Percentiles rank a stretch among this genome's conserved stretches.
Conservation (phyloP, 106 monocot species). For the Hemerocallis citrina region DNA sequence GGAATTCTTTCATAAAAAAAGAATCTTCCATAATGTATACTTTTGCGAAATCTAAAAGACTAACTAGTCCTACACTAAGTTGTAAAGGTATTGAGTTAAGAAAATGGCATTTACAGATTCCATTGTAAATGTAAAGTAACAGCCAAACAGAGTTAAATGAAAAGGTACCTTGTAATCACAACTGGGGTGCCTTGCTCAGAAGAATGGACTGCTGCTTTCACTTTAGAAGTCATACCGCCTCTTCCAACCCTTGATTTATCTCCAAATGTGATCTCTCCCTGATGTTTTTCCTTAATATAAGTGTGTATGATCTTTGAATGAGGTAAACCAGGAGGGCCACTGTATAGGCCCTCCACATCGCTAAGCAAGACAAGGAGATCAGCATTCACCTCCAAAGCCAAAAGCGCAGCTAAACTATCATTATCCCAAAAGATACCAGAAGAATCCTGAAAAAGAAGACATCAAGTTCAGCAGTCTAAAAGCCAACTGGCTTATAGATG, state of each 20-base stretch:
- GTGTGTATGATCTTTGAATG: conserved; percentile 81
- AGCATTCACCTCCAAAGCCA: conserved; percentile 85
- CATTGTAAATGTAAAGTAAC: no score
- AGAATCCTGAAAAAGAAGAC: conserved; percentile 62
- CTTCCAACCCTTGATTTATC: conserved; percentile 90
- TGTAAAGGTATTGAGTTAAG: no score
- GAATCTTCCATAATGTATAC: no score
- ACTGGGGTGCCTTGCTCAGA: conserved; percentile 68
- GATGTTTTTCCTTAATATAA: conserved; percentile 75
- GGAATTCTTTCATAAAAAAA: no score
- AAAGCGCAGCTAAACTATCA: conserved; percentile 83
- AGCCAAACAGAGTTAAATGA: no score
- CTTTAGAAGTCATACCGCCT: conserved; percentile 92
- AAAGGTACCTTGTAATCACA: conserved; percentile 62
- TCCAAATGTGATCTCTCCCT: conserved; percentile 85
- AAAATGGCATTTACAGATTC: no score
- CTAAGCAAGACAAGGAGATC: conserved; percentile 88
- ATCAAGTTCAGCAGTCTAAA: no score
- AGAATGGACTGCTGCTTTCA: conserved; percentile 71
- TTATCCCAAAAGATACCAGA: conserved; percentile 99
- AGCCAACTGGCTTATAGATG: no score
- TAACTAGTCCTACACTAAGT: no score
- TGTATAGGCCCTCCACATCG: conserved; percentile 90
- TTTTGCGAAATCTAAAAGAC: no score
- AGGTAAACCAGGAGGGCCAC: conserved; percentile 80